Base-by-base conservation (phyloP, 768 basidiomycete genomes). In the Boletus fagicola region DNA sequence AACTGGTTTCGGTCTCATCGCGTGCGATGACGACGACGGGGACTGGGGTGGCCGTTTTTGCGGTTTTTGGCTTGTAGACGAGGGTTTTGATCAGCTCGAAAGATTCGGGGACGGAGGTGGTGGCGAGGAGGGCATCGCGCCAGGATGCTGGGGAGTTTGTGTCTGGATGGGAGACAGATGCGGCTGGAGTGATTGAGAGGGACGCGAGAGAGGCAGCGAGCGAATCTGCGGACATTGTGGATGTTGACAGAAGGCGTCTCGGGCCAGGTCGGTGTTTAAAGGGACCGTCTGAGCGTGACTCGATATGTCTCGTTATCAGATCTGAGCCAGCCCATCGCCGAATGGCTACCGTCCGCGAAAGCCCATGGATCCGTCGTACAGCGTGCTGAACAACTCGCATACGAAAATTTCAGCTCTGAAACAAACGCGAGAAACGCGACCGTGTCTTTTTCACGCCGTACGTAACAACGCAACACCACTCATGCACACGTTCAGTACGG, bases 51-150 rank as follows among this genome's bases (percentile, higher is more conserved):
- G 90, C 91, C 0, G 84, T 82, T 72, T 97, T 97, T n/a, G 94
- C 88, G 3, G 94, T 93, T 75, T 95, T 95, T 33, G 94, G 94
- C 71, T 98, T 98, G 86, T 92, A 96, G 54, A 96, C 87, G 63
- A 95, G 86, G 48, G 89, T 90, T 73, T 94, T 94, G 70, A 90
- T 81, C 64, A 92, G 79, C 70, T 90, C 83, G 67, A 87, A 90
- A 16, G 78, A 76, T 47, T 74, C 75, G 1, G 87, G 86, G 24
- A 80, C 75, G 13, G 79, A 74, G 39, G 79, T 62, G 50, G 74
- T 72, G 8, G 81, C 77, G 59, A 80, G 76, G 64, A 97, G 74
- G 44, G 86, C 83, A 44, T 86, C 86, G 62, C 83, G 83, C 94
- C 94, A 96, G 45, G 84, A 74, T 0, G 83, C 80, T 1, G 88